phyloP scores from a whole-genome alignment of 2,329 filamentous ascomycete species.

The Pseudogymnoascus sp. region DNA sequence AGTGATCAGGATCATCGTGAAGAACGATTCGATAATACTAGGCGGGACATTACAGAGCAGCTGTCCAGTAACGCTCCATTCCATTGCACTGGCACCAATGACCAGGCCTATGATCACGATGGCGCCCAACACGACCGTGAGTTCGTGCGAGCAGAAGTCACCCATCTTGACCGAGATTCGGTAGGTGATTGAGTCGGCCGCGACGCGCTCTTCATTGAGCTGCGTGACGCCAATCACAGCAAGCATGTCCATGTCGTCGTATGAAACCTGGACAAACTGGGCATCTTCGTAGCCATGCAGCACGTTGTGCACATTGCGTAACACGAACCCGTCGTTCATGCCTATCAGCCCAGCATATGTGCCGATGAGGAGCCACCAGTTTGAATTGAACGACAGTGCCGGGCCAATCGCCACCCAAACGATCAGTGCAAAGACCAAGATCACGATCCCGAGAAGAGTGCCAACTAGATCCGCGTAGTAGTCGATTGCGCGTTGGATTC shows the following conservation, averaged over 20 bases:
- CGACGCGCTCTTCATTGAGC: conserved; percentile 11
- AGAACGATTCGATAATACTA: conserved; percentile 32
- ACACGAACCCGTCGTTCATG: conserved; percentile 38
- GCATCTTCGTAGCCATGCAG: conserved; percentile 24
- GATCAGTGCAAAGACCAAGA: conserved; percentile 33
- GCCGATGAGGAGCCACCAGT: conserved; percentile 42
- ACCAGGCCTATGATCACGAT: conserved; percentile 27
- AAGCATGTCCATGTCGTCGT: conserved; percentile 16
- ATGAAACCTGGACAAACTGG: conserved; percentile 21
- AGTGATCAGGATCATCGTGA: conserved; percentile 31
- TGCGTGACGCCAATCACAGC: conserved; percentile 13
- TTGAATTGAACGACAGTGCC: conserved; percentile 33
- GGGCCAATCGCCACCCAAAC: conserved; percentile 35
- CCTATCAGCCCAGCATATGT: conserved; percentile 42
- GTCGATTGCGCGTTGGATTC: conserved; percentile 33
- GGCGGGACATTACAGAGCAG: conserved; percentile 28
- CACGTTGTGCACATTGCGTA: conserved; percentile 36
- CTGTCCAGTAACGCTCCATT: conserved; percentile 21
- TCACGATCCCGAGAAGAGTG: conserved; percentile 33
- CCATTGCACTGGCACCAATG: conserved; percentile 26
- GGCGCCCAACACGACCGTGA: conserved; percentile 25
- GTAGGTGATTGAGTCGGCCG: conserved; percentile 18
- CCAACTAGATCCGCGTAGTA: conserved; percentile 40
- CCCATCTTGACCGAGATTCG: conserved; percentile 23
- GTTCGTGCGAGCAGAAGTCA: conserved; percentile 25